Percentiles rank a stretch among this genome's conserved stretches.
phyloP scores from a whole-genome alignment of 129 eudicot genomes.

The Chrysanthemum lavandulifolium region DNA sequence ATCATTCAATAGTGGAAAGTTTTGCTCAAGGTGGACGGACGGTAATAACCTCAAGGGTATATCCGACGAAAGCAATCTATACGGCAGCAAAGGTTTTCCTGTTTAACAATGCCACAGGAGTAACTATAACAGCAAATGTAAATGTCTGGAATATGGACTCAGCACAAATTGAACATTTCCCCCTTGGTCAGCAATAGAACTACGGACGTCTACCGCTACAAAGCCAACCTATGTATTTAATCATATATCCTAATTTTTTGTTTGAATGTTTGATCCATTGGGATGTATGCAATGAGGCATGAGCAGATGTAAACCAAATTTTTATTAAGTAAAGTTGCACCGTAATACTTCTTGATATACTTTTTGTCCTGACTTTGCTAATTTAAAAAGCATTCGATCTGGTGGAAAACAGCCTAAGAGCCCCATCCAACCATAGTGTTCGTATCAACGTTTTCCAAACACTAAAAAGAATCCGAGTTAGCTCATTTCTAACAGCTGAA shows the following conservation, averaged over 20 bases:
- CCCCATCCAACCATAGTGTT: too few species aligned
- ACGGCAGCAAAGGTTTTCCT: slow-evolving; percentile 61
- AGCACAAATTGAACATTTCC: slow-evolving; percentile 41
- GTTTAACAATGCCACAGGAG: slow-evolving; percentile 79
- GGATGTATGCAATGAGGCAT: too few species aligned
- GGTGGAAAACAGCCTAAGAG: too few species aligned
- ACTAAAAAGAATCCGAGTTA: too few species aligned
- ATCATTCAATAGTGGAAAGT: slow-evolving; percentile 89
- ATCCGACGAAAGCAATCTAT: slow-evolving; percentile 80
- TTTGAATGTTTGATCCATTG: neutral
- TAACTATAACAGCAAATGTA: slow-evolving; percentile 54
- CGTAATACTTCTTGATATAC: too few species aligned
- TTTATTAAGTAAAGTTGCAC: too few species aligned
- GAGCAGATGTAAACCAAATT: too few species aligned
- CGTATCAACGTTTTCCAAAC: too few species aligned
- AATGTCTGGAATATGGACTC: slow-evolving; percentile 70
- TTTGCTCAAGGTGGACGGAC: slow-evolving; percentile 90
- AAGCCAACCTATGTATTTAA: slow-evolving; percentile 1
- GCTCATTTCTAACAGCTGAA: too few species aligned
- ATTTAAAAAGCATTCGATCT: too few species aligned
- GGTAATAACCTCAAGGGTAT: slow-evolving; percentile 73
- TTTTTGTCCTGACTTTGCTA: too few species aligned
- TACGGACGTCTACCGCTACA: neutral
- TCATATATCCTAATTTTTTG: neutral
- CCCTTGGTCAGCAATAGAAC: slow-evolving; percentile 12